Evolutionary conservation across 257 asterid species (phyloP), one percentile per base, ranked within the genome.

Genomic region (Jacaranda mimosifolia): DNA sequence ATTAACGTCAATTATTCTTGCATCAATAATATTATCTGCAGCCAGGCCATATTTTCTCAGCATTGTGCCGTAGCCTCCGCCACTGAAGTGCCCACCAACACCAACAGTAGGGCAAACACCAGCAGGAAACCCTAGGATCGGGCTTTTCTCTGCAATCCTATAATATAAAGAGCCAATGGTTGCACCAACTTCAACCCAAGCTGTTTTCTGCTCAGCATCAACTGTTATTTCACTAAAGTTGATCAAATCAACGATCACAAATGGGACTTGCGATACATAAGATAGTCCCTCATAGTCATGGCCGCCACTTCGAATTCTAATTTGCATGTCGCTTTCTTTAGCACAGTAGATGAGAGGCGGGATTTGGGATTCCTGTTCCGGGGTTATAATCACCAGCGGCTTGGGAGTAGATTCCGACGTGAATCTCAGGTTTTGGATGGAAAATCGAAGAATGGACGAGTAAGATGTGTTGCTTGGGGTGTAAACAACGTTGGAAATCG

Each of bases 221-320:
- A 85, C 39, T 4, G 62, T 71, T 17, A 79, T 40, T 26, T 75
- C 75, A 9, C 81, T 76, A 14, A 85, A 53, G 21, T 85, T 83
- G 80, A 77, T 65, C 75, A 82, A 40, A 52, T 85, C 87, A 6
- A 85, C 68, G 66, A 85, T 60, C 6, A 77, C 71, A 8, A 80
- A 85, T 1, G 78, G 78, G 58, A 43, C 48, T 58, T 38, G 5
- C 0, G 87, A 80, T 0, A 68, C 75, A 35, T 77, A 83, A 0
- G 87, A 85, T 1, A 85, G 42, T 17, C 86, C 86, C 77, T 85
- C 89, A n/a, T 64, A 66, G 45, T 85, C 89, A 35, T 85, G 89
- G 14, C 89, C 89, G 0, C 89, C 89, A 10, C 89, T 85, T 26
- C 87, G 77, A 1, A 60, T 76, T 43, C 84, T 74, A 9, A 85